These are phyloP conservation scores for Apocynum venetum DNA, from an alignment of 257 asterid species.

Conservation along the genomic window DNA sequence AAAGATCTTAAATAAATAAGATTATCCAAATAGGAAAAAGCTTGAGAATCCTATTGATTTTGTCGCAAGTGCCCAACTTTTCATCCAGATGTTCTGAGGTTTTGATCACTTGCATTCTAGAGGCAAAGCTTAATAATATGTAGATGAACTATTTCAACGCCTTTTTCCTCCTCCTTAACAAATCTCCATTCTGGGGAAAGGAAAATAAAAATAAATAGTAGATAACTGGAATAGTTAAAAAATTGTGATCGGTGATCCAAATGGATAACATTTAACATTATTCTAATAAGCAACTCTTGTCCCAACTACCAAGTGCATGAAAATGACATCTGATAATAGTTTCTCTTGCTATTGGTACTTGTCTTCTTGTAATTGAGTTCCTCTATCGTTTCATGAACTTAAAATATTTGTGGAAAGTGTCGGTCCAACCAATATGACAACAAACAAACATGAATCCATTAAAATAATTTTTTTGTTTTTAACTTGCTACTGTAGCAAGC, in stretches of 20 bases:
- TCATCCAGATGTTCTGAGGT: background rate
- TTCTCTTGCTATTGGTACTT: background rate
- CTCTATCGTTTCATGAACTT: background rate
- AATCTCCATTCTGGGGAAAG: too few relatives aligned
- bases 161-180: too few relatives aligned
- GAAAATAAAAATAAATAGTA: too few relatives aligned
- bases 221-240: too few relatives aligned
- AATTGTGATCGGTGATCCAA: too few relatives aligned
- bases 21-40: too few relatives aligned
- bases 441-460: background rate
- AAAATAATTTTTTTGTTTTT: too few relatives aligned
- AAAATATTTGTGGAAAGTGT: background rate
- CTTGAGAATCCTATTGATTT: background rate
- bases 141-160: too few relatives aligned
- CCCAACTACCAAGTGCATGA: background rate
- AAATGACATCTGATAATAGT: background rate
- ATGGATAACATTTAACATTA: too few relatives aligned
- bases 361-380: background rate
- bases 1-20: too few relatives aligned
- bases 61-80: background rate
- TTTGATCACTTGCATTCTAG: background rate
- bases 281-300: background rate
- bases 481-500: too few relatives aligned
- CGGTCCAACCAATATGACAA: conserved; percentile 1
- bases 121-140: background rate